phyloP scores from a whole-genome alignment of 73 alveolate species.

The Effrenium voratum region DNA sequence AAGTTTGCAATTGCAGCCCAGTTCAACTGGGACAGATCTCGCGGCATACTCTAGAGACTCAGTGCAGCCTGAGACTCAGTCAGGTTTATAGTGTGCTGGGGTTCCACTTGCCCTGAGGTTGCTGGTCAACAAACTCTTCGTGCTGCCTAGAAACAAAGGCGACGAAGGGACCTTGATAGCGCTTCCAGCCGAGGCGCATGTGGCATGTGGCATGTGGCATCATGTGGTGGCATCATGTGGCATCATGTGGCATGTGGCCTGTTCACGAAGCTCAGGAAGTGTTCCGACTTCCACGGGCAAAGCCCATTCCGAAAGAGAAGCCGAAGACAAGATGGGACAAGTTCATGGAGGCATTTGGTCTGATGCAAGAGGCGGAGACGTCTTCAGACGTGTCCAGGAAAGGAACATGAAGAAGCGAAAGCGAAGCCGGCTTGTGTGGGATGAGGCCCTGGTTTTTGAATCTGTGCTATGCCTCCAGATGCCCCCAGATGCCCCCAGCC shows the following conservation, averaged over 20 bases:
- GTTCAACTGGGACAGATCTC: slow-evolving; percentile 35
- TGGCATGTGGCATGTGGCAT: not conserved
- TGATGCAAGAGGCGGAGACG: not conserved
- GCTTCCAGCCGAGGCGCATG: slow-evolving; percentile 34
- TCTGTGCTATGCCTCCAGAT: no score
- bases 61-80: slow-evolving; percentile 21
- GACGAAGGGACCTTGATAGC: slow-evolving; percentile 78
- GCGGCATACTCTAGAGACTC: slow-evolving; percentile 62
- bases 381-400: not conserved
- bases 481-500: not conserved
- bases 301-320: slow-evolving; percentile 77
- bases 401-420: slow-evolving; percentile 76
- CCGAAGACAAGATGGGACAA: slow-evolving; percentile 70
- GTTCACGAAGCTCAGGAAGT: slow-evolving; percentile 18
- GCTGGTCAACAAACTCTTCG: slow-evolving; percentile 62
- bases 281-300: slow-evolving; percentile 67
- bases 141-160: slow-evolving; percentile 49
- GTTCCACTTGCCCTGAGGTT: not conserved
- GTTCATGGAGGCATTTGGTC: slow-evolving; percentile 38
- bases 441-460: slow-evolving; percentile 7
- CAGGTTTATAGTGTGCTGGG: not conserved
- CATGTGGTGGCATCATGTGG: not conserved
- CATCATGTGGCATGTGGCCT: no score
- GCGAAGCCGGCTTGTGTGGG: slow-evolving; percentile 73
- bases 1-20: not conserved